Conservation (phyloP, 116 monocot species). For the Iris pallida region DNA sequence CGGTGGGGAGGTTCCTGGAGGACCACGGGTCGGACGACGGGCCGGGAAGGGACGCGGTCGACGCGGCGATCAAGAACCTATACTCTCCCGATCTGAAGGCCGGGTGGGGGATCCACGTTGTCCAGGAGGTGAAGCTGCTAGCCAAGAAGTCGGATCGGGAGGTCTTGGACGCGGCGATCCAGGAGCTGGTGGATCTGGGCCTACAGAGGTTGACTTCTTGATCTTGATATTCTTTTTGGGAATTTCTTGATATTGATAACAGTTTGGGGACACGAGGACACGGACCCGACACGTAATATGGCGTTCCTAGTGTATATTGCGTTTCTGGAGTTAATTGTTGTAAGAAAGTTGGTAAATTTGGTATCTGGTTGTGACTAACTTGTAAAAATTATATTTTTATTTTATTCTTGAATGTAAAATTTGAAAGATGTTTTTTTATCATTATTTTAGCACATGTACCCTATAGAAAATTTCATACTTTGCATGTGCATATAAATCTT, state of each 20-base stretch:
- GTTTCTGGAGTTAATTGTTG: not conserved
- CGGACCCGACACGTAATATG: not conserved
- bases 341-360: not conserved
- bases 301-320: not conserved
- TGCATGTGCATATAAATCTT: too few relatives aligned
- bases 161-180: constrained; percentile 43
- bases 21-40: constrained; percentile 24
- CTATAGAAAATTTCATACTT: too few relatives aligned
- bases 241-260: not conserved
- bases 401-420: not conserved
- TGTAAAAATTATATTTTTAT: not conserved
- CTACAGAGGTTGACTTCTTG: constrained; percentile 48
- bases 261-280: not conserved
- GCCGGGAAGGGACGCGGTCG: constrained; percentile 30
- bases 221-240: not conserved
- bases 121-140: constrained; percentile 81
- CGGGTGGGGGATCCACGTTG: constrained; percentile 83
- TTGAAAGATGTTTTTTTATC: too few relatives aligned
- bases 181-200: constrained; percentile 70
- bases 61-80: constrained; percentile 53
- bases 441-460: too few relatives aligned
- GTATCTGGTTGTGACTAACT: not conserved
- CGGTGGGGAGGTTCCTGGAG: constrained; percentile 59
- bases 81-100: constrained; percentile 77
- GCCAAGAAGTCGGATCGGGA: constrained; percentile 59